Evolutionary conservation across 352 stramenopile genomes (phyloP).

Genomic region (Phytophthora fragariae): DNA sequence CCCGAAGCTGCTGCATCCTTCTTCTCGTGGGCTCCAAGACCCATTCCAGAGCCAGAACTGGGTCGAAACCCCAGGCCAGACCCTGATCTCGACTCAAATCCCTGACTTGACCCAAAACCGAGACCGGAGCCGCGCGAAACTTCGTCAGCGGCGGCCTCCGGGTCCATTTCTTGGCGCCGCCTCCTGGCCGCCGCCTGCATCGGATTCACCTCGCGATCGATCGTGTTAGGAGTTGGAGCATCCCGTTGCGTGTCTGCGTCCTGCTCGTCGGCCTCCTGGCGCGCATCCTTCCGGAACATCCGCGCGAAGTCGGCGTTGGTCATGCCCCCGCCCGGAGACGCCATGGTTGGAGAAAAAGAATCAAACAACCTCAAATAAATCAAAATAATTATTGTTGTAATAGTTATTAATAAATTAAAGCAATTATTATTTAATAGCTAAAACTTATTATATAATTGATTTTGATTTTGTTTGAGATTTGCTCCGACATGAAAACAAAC

Average conservation of each 20-base stretch:
- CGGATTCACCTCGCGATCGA: conserved; percentile 17
- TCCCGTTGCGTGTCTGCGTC: not conserved
- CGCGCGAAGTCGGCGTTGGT: conserved; percentile 84
- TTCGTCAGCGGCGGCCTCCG: conserved; percentile 9
- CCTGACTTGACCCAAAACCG: not conserved
- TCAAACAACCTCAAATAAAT: too few relatives aligned
- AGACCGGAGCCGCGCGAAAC: conserved; percentile 12
- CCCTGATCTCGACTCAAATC: not conserved
- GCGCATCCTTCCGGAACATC: conserved; percentile 67
- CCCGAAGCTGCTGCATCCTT: conserved; percentile 11
- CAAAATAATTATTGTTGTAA: too few relatives aligned
- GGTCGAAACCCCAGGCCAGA: conserved; percentile 28
- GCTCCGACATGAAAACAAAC: too few relatives aligned
- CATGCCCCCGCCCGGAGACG: conserved; percentile 35
- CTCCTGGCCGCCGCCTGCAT: conserved; percentile 27
- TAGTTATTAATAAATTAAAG: too few relatives aligned
- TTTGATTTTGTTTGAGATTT: too few relatives aligned
- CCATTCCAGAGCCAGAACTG: conserved; percentile 29
- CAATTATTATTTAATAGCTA: too few relatives aligned
- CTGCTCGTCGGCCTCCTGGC: conserved; percentile 13
- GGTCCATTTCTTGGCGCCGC: conserved; percentile 34
- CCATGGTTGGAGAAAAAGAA: conserved; percentile 10
- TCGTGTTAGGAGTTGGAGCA: not conserved
- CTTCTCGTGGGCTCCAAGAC: conserved; percentile 4
- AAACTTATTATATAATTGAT: too few relatives aligned